Evolutionary conservation across 768 basidiomycete species (phyloP).

Genomic region (Mycena leptocephala): DNA sequence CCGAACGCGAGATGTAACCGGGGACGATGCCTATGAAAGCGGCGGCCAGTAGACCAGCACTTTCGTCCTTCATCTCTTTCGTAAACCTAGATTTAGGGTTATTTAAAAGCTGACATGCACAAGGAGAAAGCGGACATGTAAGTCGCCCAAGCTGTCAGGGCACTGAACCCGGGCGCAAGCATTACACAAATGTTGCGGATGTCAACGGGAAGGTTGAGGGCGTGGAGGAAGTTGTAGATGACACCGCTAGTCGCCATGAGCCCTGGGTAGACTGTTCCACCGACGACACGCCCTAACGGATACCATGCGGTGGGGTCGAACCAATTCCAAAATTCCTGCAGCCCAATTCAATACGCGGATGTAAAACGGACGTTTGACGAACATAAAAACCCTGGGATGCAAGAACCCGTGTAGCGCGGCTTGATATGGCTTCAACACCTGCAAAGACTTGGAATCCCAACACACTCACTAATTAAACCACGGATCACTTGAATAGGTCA

Average conservation of each 20-base stretch:
- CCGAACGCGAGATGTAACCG: constrained; percentile 98
- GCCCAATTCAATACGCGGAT: neutral
- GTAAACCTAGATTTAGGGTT: constrained; percentile 79
- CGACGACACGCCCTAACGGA: constrained; percentile 97
- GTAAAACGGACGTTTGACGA: constrained; percentile 45
- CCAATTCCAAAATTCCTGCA: constrained; percentile 99
- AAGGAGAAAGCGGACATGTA: constrained; percentile 80
- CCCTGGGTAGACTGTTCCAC: constrained; percentile 98
- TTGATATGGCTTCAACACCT: constrained; percentile 49
- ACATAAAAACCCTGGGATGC: constrained; percentile 97
- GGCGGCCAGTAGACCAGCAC: constrained; percentile 96
- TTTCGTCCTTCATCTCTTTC: constrained; percentile 95
- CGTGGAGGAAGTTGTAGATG: constrained; percentile 93
- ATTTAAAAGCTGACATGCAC: neutral
- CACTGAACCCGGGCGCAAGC: constrained; percentile 97
- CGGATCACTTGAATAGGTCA: constrained; percentile 77
- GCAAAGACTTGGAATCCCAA: constrained; percentile 14
- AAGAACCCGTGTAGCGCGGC: constrained; percentile 94
- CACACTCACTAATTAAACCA: constrained; percentile 98
- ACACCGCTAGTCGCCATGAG: constrained; percentile 98
- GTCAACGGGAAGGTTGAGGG: constrained; percentile 95
- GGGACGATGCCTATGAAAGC: constrained; percentile 99
- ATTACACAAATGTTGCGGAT: constrained; percentile 98
- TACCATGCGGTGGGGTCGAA: constrained; percentile 99
- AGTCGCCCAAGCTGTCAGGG: constrained; percentile 96